phyloP scores from a whole-genome alignment of 805 yeast species.

The Lipomyces chichibuensis region DNA sequence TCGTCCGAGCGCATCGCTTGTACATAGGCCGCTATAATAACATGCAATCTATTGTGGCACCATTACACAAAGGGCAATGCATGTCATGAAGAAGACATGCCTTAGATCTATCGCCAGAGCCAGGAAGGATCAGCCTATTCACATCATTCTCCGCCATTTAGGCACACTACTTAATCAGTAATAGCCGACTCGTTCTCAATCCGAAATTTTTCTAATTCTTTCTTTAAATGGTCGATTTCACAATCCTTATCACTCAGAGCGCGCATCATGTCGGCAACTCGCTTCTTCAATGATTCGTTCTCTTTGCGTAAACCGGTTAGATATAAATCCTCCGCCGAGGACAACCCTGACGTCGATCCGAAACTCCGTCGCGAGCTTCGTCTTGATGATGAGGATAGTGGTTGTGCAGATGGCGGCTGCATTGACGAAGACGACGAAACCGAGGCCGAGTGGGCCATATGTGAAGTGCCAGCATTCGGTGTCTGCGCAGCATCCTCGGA shows the following conservation, averaged over 20 bases:
- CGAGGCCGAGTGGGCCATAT: neutral
- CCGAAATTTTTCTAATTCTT: slow-evolving; percentile 4
- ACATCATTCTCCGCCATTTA: neutral
- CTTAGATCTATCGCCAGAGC: neutral
- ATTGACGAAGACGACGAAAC: slow-evolving; percentile 6
- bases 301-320: slow-evolving; percentile 38
- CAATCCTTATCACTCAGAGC: slow-evolving; percentile 39
- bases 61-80: neutral
- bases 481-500: slow-evolving; percentile 25
- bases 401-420: slow-evolving; percentile 14
- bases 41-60: neutral
- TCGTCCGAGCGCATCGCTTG: neutral
- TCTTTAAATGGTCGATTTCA: slow-evolving; percentile 37
- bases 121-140: neutral
- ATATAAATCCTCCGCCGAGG: slow-evolving; percentile 33
- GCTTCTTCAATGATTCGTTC: slow-evolving; percentile 41
- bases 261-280: slow-evolving; percentile 39
- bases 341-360: slow-evolving; percentile 33
- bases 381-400: slow-evolving; percentile 29
- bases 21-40: neutral
- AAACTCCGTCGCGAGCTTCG: slow-evolving; percentile 38
- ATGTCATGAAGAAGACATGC: neutral
- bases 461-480: slow-evolving; percentile 10
- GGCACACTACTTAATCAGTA: slow-evolving; percentile 5
- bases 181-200: slow-evolving; percentile 14